A percentile compares a stretch with the other conserved stretches of the same genome.
These are phyloP conservation scores for Talaromyces sp. DNA, from an alignment of 2,329 filamentous ascomycete genomes.

Conservation along the genomic window DNA sequence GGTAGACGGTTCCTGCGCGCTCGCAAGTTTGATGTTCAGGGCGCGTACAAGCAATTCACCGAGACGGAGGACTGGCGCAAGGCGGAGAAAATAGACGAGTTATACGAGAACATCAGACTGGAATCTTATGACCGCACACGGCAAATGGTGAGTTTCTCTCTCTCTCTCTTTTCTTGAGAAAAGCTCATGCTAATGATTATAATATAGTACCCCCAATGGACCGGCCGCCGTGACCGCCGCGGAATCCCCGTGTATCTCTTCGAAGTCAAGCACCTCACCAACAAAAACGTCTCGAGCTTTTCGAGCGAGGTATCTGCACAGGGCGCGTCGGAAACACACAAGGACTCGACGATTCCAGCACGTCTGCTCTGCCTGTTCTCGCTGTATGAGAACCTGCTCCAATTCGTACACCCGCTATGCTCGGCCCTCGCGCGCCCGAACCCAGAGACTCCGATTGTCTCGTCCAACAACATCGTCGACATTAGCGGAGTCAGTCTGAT, in stretches of 20 bases:
- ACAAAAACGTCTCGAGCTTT: constrained; percentile 74
- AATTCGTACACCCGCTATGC: constrained; percentile 81
- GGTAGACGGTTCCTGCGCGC: constrained; percentile 77
- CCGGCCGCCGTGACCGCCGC: constrained; percentile 79
- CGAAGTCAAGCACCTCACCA: constrained; percentile 77
- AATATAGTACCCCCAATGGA: constrained; percentile 85
- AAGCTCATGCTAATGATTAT: neutral
- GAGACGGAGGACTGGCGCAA: constrained; percentile 84
- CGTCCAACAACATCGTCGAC: constrained; percentile 93
- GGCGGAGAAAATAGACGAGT: constrained; percentile 68
- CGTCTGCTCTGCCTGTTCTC: constrained; percentile 84
- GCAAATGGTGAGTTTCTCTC: constrained; percentile 56
- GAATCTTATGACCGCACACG: constrained; percentile 73
- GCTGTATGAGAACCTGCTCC: constrained; percentile 85
- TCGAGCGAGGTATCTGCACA: constrained; percentile 49
- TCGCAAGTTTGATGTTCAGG: constrained; percentile 70
- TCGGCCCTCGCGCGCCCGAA: constrained; percentile 70
- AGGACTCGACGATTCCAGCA: constrained; percentile 52
- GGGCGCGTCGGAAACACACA: constrained; percentile 55
- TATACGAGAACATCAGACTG: constrained; percentile 83
- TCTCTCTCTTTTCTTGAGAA: neutral
- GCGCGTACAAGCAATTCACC: constrained; percentile 77
- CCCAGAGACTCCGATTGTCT: constrained; percentile 78
- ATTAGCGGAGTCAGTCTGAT: constrained; percentile 81
- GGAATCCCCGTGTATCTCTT: constrained; percentile 91